Conservation (phyloP, 179 eudicot genomes). For the Corrigiola litoralis region DNA sequence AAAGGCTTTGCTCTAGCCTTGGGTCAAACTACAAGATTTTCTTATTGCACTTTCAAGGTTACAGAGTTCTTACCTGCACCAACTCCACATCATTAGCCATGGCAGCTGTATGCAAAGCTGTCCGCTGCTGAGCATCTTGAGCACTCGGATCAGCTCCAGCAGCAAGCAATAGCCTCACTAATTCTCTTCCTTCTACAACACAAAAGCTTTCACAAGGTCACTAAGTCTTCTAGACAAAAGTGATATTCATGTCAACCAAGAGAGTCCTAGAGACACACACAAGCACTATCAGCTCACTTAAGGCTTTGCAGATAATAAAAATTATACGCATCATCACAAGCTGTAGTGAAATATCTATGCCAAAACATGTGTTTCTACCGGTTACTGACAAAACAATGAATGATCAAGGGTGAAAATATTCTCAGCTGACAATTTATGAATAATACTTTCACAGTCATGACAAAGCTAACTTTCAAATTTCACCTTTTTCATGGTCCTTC, state of each 20-base stretch:
- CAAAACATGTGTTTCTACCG: no score
- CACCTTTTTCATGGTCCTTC: slow-evolving; percentile 95
- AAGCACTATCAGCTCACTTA: no score
- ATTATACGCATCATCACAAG: not conserved
- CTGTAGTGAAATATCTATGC: no score
- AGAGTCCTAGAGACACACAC: no score
- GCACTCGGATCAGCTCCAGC: slow-evolving; percentile 90
- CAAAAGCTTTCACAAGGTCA: no score
- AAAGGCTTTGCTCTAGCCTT: no score
- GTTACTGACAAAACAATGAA: slow-evolving; percentile 6
- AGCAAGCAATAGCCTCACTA: slow-evolving; percentile 74
- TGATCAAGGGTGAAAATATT: not conserved
- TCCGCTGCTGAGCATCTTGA: slow-evolving; percentile 79
- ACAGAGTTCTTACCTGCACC: slow-evolving; percentile 55
- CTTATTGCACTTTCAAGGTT: no score
- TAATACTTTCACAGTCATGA: not conserved
- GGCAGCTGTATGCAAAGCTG: slow-evolving; percentile 89
- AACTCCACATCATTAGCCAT: slow-evolving; percentile 89
- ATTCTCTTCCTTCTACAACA: slow-evolving; percentile 82
- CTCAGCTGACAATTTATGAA: not conserved
- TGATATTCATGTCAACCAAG: no score
- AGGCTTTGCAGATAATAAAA: no score
- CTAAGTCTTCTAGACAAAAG: not conserved
- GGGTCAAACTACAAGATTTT: no score
- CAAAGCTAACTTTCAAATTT: not conserved